Evolutionary conservation across 2,329 filamentous ascomycete species (phyloP).

Genomic region (Fusarium agapanthi): DNA sequence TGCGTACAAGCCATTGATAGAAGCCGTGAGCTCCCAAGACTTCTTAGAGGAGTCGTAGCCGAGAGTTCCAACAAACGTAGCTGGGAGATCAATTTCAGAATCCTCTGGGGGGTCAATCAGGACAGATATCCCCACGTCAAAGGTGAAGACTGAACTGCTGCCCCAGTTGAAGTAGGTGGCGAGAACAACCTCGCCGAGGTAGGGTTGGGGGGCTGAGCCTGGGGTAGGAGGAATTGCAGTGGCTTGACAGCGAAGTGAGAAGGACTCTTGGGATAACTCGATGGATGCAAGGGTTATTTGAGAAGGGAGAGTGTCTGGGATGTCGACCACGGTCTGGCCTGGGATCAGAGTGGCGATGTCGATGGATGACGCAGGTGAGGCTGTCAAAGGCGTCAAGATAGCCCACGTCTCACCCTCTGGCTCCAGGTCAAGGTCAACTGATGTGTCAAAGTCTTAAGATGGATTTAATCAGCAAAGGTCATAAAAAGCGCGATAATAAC

Average conservation of each 20-base stretch:
- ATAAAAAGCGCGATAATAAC: background rate
- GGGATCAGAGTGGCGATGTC: background rate
- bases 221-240: background rate
- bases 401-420: background rate
- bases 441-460: background rate
- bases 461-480: background rate
- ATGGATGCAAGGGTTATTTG: background rate
- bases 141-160: background rate
- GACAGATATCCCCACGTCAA: background rate
- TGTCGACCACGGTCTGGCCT: background rate
- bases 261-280: background rate
- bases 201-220: background rate
- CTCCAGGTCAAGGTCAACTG: background rate
- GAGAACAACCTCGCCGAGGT: background rate
- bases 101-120: background rate
- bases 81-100: background rate
- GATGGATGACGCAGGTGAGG: background rate
- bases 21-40: background rate
- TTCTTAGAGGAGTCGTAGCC: background rate
- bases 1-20: conserved; percentile 3
- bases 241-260: background rate
- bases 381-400: background rate
- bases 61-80: background rate
- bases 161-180: background rate
- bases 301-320: background rate